Evolutionary conservation across 176 grass and related monocot genomes (phyloP).

Genomic region (Eleusine coracana): DNA sequence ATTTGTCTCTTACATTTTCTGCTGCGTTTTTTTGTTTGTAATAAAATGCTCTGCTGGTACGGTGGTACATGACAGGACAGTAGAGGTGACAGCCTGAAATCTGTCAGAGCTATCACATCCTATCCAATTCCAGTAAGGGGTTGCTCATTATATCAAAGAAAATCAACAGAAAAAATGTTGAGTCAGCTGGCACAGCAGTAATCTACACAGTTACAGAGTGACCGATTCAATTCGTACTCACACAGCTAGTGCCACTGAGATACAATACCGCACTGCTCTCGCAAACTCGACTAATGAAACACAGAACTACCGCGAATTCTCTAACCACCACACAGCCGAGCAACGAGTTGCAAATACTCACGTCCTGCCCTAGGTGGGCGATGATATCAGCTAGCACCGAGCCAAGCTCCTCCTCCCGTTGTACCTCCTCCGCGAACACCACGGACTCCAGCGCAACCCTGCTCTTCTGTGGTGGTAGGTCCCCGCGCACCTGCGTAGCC

Average conservation of each 20-base stretch:
- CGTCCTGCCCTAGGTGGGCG: slow-evolving; percentile 93
- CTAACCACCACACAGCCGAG: background rate
- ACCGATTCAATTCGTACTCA: slow-evolving; percentile 8
- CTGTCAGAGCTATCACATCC: background rate
- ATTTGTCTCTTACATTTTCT: slow-evolving; percentile 17
- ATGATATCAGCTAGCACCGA: slow-evolving; percentile 90
- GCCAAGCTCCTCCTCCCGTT: slow-evolving; percentile 61
- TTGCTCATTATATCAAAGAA: slow-evolving; percentile 13
- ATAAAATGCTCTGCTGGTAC: background rate
- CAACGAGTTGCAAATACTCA: slow-evolving; percentile 45
- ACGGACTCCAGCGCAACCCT: slow-evolving; percentile 77
- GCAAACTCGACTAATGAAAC: slow-evolving; percentile 5
- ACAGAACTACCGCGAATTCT: background rate
- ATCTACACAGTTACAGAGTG: background rate
- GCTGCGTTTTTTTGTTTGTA: background rate
- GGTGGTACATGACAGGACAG: background rate
- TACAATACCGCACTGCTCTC: background rate
- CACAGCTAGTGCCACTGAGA: background rate
- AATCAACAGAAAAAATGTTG: background rate
- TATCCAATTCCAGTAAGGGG: slow-evolving; percentile 1
- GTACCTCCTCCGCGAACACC: slow-evolving; percentile 68
- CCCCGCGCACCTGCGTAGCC: slow-evolving; percentile 67
- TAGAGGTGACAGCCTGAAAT: background rate
- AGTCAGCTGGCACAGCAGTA: slow-evolving; percentile 23
- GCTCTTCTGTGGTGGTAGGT: slow-evolving; percentile 81